Conservation (phyloP, 1,284 basidiomycete genomes). For the Schizophyllum commune region DNA sequence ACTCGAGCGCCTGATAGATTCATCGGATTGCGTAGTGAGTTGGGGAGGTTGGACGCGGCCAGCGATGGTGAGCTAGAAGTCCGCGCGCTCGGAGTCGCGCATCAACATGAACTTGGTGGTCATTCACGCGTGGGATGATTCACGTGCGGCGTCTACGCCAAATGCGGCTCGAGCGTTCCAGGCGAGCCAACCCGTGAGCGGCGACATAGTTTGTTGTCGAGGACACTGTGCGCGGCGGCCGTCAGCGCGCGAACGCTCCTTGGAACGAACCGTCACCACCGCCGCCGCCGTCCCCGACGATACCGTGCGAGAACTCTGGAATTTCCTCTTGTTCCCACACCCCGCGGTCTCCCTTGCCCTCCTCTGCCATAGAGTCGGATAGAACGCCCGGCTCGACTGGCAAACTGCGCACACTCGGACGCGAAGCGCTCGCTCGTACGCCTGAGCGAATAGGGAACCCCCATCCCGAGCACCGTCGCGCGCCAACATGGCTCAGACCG, state of each 20-base stretch:
- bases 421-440: not conserved
- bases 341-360: not conserved
- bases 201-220: not conserved
- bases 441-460: not conserved
- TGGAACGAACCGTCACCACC: not conserved
- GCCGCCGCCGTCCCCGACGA: not conserved
- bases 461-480: conserved; percentile 12
- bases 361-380: not conserved
- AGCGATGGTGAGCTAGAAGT: too few relatives aligned
- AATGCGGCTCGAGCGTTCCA: not conserved
- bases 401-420: not conserved
- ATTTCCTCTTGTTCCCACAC: not conserved
- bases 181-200: not conserved
- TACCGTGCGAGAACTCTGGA: not conserved
- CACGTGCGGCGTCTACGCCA: not conserved
- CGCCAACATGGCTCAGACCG: conserved; percentile 2
- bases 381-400: not conserved
- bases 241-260: not conserved
- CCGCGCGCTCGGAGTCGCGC: too few relatives aligned
- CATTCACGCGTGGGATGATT: not conserved
- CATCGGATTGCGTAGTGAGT: too few relatives aligned
- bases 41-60: too few relatives aligned
- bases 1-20: too few relatives aligned
- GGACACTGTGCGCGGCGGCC: not conserved
- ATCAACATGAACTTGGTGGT: too few relatives aligned